Conservation (phyloP, 164 flowering plant genomes). For the Magnolia sinica region DNA sequence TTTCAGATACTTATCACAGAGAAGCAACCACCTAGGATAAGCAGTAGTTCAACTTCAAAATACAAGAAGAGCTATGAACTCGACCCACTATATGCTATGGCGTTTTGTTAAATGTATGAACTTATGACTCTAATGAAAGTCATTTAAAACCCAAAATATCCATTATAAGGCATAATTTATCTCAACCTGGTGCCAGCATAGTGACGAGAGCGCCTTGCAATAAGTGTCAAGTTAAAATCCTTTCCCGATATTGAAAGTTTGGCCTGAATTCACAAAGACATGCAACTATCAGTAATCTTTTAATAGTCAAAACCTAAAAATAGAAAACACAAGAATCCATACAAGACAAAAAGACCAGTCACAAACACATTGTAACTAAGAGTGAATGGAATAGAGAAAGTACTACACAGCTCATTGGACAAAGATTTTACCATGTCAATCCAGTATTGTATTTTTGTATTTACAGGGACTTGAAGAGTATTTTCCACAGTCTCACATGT, state of each 20-base stretch:
- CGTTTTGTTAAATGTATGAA: no score
- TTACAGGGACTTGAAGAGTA: no score
- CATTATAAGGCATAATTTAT: background rate
- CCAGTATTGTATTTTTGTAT: no score
- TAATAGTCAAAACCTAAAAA: background rate
- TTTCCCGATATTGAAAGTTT: slow-evolving; percentile 59
- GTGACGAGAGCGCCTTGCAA: slow-evolving; percentile 98
- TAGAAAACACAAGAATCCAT: background rate
- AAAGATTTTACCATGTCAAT: no score
- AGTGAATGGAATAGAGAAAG: no score
- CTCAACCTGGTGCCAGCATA: slow-evolving; percentile 97
- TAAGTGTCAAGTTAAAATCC: slow-evolving; percentile 71
- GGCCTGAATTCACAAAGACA: slow-evolving; percentile 42
- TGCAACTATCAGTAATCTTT: background rate
- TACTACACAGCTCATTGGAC: no score
- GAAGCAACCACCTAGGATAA: background rate
- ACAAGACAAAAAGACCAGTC: background rate
- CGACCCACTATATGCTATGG: no score
- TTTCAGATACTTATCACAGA: slow-evolving; percentile 61
- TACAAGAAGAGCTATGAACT: no score
- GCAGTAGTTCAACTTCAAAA: no score
- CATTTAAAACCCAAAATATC: background rate
- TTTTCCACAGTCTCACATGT: no score
- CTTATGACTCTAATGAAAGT: no score
- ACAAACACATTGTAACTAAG: no score